Percentiles rank a stretch among this genome's conserved stretches.
phyloP scores from a whole-genome alignment of 2,329 filamentous ascomycete species.

The Colletotrichum cereale region DNA sequence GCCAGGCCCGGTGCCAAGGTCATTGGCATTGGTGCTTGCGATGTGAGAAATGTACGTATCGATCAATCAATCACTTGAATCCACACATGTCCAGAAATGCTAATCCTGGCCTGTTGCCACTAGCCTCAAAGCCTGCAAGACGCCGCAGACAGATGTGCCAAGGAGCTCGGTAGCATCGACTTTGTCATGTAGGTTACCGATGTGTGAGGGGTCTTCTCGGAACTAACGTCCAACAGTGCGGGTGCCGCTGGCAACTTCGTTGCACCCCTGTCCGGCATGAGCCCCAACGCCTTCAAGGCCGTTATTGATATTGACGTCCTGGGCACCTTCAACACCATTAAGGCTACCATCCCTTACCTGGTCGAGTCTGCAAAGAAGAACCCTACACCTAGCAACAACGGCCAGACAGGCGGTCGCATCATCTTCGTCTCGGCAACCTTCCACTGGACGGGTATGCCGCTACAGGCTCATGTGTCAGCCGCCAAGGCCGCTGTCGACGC shows the following conservation, averaged over 20 bases:
- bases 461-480: conserved; percentile 91
- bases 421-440: conserved; percentile 92
- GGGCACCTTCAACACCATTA: conserved; percentile 94
- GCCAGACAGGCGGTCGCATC: conserved; percentile 82
- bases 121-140: conserved; percentile 74
- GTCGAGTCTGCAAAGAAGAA: conserved; percentile 78
- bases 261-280: conserved; percentile 84
- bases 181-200: conserved; percentile 81
- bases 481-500: conserved; percentile 94
- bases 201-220: not conserved
- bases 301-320: conserved; percentile 97
- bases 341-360: conserved; percentile 88
- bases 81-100: not conserved
- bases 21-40: conserved; percentile 83
- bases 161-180: conserved; percentile 89
- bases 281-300: conserved; percentile 90
- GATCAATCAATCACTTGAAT: conserved; percentile 2
- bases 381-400: conserved; percentile 69
- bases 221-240: conserved; percentile 66
- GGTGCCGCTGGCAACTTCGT: conserved; percentile 98
- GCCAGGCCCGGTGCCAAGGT: conserved; percentile 85
- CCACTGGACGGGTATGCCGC: conserved; percentile 87
- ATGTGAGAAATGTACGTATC: conserved; percentile 77
- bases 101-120: conserved; percentile 11
- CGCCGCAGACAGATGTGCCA: conserved; percentile 83